Base-by-base conservation (phyloP, 495 filamentous ascomycete species). In the Talaromyces trachyspermus region DNA sequence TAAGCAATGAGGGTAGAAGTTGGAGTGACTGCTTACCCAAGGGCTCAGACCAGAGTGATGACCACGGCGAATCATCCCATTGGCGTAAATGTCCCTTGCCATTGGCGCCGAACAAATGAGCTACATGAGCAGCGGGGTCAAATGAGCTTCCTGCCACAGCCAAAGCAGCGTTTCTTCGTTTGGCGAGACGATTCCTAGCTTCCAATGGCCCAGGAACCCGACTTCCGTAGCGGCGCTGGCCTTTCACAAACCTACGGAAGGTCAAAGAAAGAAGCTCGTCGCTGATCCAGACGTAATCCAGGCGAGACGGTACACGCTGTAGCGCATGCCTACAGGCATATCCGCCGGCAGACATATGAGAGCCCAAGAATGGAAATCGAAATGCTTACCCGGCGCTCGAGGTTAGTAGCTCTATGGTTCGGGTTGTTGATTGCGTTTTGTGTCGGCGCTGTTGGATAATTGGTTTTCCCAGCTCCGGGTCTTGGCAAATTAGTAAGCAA, bases 121-220 rank as follows among this genome's bases (percentile, higher is more conserved):
- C 63, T 36, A 72, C 60, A 54, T 71, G 64, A 20, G 65, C 63
- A 27, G 51, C 43, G 4, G 62, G 48, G 0, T 56, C 62, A 10
- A 48, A 20, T 6, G 56, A 58, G 14, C 42, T 33, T 17, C 51
- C 63, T 18, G 65, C 36, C 4, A 64, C 59, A 24, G 72, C 68
- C 4, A 78, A 42, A 3, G 65, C 70, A 33, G 72, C 69, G 53
- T 75, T 79, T 25, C 68, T 60, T 42, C 77, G 58, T 55, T 66
- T 76, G 5, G 74, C 66, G 46, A 72, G 57, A 30, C 78, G 66
- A 55, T 71, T 68, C 38, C 73, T 65, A n/a, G 76, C 76, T 58
- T 81, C 78, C 57, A 81, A 57, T 41, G 78, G 78, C 2, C 78
- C 78, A n/a, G 78, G 77, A 1, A 74, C 70, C 26, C 65, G 68